Evolutionary conservation across 2,329 filamentous ascomycete species (phyloP).

Genomic region (Alternaria ethzedia): DNA sequence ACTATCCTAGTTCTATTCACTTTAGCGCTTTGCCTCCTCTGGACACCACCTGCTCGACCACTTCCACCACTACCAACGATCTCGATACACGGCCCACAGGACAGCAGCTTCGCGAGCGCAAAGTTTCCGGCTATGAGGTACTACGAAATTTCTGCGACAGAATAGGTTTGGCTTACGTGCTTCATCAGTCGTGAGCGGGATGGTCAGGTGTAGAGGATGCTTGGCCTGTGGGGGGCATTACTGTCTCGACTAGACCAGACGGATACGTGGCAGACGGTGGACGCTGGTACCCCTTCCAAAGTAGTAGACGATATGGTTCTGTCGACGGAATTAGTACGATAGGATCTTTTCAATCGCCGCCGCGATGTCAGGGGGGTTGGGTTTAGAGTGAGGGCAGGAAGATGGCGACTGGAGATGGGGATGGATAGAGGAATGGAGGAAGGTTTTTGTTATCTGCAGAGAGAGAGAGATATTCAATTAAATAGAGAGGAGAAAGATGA

Average conservation of each 20-base stretch:
- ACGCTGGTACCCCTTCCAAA: too few relatives aligned
- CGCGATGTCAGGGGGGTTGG: not conserved
- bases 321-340: not conserved
- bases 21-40: not conserved
- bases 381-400: not conserved
- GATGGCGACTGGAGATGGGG: not conserved
- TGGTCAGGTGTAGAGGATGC: too few relatives aligned
- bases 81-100: not conserved
- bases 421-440: not conserved
- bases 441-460: not conserved
- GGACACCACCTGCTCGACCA: not conserved
- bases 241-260: too few relatives aligned
- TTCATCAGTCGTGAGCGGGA: too few relatives aligned
- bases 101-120: fast-evolving
- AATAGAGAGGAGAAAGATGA: not conserved
- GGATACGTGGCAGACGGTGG: too few relatives aligned
- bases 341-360: not conserved
- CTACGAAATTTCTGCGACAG: not conserved
- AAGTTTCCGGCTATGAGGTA: not conserved
- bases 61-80: not conserved
- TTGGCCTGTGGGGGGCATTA: too few relatives aligned
- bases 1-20: not conserved
- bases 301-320: not conserved
- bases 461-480: too few relatives aligned
- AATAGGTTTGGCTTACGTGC: not conserved